These are phyloP conservation scores for Pestalotiopsis sp. DNA, from an alignment of 2,329 filamentous ascomycete genomes.

Conservation along the genomic window DNA sequence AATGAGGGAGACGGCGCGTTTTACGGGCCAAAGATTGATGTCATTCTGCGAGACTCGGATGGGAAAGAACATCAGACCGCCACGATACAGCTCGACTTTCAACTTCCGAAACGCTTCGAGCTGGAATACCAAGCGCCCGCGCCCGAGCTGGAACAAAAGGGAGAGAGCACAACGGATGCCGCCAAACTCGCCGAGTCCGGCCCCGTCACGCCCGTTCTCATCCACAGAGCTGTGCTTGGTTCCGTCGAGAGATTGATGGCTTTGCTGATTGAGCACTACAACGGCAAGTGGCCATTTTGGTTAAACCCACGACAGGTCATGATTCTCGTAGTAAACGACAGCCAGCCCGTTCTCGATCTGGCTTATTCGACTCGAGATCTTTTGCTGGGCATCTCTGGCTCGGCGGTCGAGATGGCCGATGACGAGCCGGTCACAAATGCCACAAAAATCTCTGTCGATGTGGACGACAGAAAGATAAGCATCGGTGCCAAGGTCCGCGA, in stretches of 20 bases:
- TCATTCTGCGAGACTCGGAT: conserved; percentile 75
- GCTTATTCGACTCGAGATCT: conserved; percentile 48
- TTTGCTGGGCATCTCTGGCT: conserved; percentile 41
- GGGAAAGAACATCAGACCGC: conserved; percentile 88
- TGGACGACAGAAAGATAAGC: conserved; percentile 64
- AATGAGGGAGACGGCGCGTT: conserved; percentile 86
- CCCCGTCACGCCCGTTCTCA: conserved; percentile 71
- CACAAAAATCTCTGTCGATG: conserved; percentile 65
- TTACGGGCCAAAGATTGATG: conserved; percentile 90
- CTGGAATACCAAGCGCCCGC: conserved; percentile 73
- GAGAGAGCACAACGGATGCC: conserved; percentile 49
- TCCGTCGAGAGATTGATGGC: conserved; percentile 85
- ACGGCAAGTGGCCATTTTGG: conserved; percentile 85
- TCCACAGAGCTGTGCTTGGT: conserved; percentile 82
- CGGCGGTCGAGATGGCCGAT: conserved; percentile 33
- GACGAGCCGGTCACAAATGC: conserved; percentile 49
- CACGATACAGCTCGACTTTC: conserved; percentile 87
- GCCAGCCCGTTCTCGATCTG: conserved; percentile 51
- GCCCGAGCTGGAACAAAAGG: conserved; percentile 58
- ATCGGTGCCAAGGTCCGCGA: conserved; percentile 70
- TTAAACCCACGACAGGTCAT: conserved; percentile 77
- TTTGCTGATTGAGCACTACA: conserved; percentile 79
- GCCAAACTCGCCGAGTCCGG: conserved; percentile 52
- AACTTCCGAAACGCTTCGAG: conserved; percentile 79
- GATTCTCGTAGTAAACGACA: conserved; percentile 71